Conservation (phyloP, 352 stramenopile genomes). For the Phytopythium vexans region DNA sequence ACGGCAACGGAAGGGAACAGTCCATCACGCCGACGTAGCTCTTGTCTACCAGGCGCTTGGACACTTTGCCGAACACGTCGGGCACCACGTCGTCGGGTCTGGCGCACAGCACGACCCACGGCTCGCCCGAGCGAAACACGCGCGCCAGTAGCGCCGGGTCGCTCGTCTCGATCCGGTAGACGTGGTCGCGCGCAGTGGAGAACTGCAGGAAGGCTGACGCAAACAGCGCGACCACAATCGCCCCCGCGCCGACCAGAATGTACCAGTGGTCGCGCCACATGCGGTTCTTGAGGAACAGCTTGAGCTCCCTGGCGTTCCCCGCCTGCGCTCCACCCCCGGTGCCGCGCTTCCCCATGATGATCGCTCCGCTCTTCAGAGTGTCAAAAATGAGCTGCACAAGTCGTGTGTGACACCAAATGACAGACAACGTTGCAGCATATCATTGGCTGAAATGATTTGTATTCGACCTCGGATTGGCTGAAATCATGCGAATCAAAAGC, state of each 20-base stretch:
- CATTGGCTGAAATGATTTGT: conserved; percentile 11
- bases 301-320: conserved; percentile 70
- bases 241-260: conserved; percentile 36
- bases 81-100: conserved; percentile 66
- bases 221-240: conserved; percentile 64
- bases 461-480: conserved; percentile 3
- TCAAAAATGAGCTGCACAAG: conserved; percentile 2
- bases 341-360: conserved; percentile 30
- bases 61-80: conserved; percentile 66
- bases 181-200: conserved; percentile 48
- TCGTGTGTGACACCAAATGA: neutral
- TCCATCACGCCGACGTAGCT: conserved; percentile 71
- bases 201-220: conserved; percentile 62
- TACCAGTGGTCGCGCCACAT: conserved; percentile 83
- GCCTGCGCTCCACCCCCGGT: conserved; percentile 16
- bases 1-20: conserved; percentile 54
- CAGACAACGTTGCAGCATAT: conserved; percentile 2
- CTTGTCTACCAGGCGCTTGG: conserved; percentile 49
- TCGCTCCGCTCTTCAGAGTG: neutral
- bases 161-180: conserved; percentile 63
- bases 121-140: conserved; percentile 78
- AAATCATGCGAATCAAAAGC: neutral
- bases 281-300: conserved; percentile 79
- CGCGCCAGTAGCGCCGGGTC: conserved; percentile 50
- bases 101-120: conserved; percentile 77